These are phyloP conservation scores for Trichosporon ovoides DNA, from an alignment of 1,284 basidiomycete species.

Conservation along the genomic window DNA sequence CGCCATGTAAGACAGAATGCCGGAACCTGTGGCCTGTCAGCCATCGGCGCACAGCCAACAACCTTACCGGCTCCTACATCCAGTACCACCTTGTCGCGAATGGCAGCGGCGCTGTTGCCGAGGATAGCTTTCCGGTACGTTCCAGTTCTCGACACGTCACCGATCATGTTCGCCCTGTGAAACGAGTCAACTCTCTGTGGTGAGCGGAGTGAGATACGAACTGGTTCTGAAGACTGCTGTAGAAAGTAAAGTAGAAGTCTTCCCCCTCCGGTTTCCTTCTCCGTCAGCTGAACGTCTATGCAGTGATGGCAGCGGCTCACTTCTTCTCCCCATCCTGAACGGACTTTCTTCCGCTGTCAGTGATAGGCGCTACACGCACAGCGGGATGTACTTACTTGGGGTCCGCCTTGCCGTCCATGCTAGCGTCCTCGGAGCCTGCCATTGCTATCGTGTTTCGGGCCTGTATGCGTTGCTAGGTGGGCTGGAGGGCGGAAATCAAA, in stretches of 20 bases:
- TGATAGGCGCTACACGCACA: neutral
- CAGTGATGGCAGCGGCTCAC: neutral
- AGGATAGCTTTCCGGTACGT: conserved; percentile 49
- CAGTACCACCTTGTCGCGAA: conserved; percentile 44
- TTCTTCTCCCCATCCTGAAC: conserved; percentile 7
- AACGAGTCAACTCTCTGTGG: neutral
- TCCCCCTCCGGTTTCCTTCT: conserved; percentile 28
- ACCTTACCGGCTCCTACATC: conserved; percentile 52
- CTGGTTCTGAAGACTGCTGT: conserved; percentile 43
- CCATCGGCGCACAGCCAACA: neutral
- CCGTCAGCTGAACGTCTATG: neutral
- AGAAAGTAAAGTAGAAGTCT: conserved; percentile 47
- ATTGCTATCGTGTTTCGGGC: neutral
- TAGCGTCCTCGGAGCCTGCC: neutral
- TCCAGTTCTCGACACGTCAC: conserved; percentile 45
- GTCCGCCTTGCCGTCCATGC: neutral
- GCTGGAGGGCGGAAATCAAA: neutral
- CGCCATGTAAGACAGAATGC: conserved; percentile 53
- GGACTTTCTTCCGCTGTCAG: conserved; percentile 3
- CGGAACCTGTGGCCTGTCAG: conserved; percentile 44
- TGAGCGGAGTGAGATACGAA: conserved; percentile 14
- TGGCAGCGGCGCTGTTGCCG: conserved; percentile 44
- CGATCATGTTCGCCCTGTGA: conserved; percentile 49
- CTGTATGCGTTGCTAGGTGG: neutral
- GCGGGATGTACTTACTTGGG: neutral